Evolutionary conservation across 1,284 basidiomycete species (phyloP), one percentile per base, ranked within the genome.

Genomic region (Malassezia japonica): DNA sequence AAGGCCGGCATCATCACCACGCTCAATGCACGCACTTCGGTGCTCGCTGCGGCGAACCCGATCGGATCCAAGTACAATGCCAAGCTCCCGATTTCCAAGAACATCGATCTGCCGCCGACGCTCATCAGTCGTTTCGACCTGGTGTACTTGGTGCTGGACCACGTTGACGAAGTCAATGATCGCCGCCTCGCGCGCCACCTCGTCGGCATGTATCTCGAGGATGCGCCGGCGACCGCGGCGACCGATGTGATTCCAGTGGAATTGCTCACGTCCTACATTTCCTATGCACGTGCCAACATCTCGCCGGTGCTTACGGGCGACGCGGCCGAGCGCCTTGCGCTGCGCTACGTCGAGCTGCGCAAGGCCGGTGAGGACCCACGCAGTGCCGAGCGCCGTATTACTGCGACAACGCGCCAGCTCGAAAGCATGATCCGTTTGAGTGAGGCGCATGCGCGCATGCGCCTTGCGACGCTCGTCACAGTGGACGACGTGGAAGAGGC

Each of bases 1-100:
- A 98, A 98, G 75, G 92, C 92, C 0, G 94, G 94, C 9, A 98
- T 98, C 68, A 98, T 96, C 72, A 98, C 92, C 0, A 96, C 94
- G 0, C 79, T 98, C 58, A 98, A 98, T 65, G 92, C 94, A 0
- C 81, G 94, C 29, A 96, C 92, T 0, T 98, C 94, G 0, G 90
- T 98, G 61, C 78, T 98, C 2, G 92, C 92, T 1, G 92, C 91
- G 7, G 92, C 92, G 33, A 98, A 99, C 74, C 92, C 92, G 1
- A 86, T 96, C 28, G 88, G 89, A 28, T 92, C 88, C 1, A 89
- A 88, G 73, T 99, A 99, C 77, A 88, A 94, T 74, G 81, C 85
- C 36, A 81, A 86, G 56, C 75, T 87, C 62, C 88, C 90, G 1
- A 86, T 95, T 61, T 76, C 76, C 34, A 68, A 72, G 55, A 77